These are phyloP conservation scores for Mycena leptocephala DNA, from an alignment of 768 basidiomycete genomes.

Conservation along the genomic window DNA sequence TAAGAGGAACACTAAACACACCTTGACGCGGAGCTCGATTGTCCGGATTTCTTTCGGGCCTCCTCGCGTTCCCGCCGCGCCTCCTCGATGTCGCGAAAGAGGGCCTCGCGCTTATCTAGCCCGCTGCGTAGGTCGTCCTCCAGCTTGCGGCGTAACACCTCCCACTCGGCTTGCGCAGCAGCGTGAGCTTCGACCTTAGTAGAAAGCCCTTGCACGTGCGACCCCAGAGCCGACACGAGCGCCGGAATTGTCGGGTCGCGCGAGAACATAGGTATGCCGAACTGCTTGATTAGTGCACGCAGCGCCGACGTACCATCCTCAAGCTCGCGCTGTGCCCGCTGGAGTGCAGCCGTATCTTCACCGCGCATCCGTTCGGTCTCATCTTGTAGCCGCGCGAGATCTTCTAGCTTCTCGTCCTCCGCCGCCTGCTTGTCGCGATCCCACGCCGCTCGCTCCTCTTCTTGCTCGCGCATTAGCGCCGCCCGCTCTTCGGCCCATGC, in stretches of 20 bases:
- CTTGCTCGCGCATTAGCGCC: conserved; percentile 59
- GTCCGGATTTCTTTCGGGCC: conserved; percentile 58
- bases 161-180: conserved; percentile 65
- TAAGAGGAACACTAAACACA: conserved; percentile 31
- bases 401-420: conserved; percentile 67
- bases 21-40: conserved; percentile 59
- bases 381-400: conserved; percentile 61
- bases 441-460: conserved; percentile 66
- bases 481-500: conserved; percentile 67
- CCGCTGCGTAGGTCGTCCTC: conserved; percentile 67
- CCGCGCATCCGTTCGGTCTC: conserved; percentile 64
- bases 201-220: conserved; percentile 69
- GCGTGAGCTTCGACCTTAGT: conserved; percentile 59
- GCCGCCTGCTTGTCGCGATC: conserved; percentile 64
- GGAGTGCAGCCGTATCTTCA: conserved; percentile 55
- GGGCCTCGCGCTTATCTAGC: conserved; percentile 62
- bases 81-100: conserved; percentile 70
- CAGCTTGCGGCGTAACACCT: conserved; percentile 58
- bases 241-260: conserved; percentile 67
- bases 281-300: conserved; percentile 67
- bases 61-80: conserved; percentile 68
- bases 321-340: conserved; percentile 63
- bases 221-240: conserved; percentile 63
- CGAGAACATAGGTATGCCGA: conserved; percentile 71
- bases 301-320: conserved; percentile 66